Base-by-base conservation (phyloP, 306 rosid genomes). In the Pterocarpus macrocarpus region DNA sequence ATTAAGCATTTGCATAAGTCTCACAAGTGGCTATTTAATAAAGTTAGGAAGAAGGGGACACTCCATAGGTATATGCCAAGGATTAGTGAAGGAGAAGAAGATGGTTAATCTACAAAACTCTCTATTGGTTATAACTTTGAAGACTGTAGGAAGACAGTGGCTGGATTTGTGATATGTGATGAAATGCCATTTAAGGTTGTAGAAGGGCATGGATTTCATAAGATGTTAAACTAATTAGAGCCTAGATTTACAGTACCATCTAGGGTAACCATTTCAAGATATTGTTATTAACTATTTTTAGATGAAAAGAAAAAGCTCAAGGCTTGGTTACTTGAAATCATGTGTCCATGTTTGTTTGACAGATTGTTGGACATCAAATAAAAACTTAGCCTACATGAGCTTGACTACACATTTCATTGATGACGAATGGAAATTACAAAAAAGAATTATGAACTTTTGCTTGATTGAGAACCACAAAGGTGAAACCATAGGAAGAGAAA, bases 361-460 rank as follows among this genome's bases (percentile, higher is more conserved):
- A 1, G 16, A 71, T 71, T 71, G 49, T 15, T 71, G 45, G 62
- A 30, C 32, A 49, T 71, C 76, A 32, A 14, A 50, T 17, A 11
- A 70, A 33, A 49, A 70, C 50, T 14, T 30, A 2, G 5, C 12
- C 4, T 50, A 70, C 45, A 49, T 70, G 75, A 22, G 12, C 47
- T 30, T 69, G 22, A 69, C 13, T 8, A 3, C 44, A 4, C 62
- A 70, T 30, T 71, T 71, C 14, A 52, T 33, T 50, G n/a, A 71
- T 50, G 76, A 71, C 7, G 14, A 50, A 8, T 71, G 13, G 33
- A 49, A 7, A 15, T 38, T 71, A 2, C 63, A 71, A 30, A 71
- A 70, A 15, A 71, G 63, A 33, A 71, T 71, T 14, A n/a, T 71
- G 0, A 71, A 71, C 8, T 71, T 71, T 52, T 49, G 15, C 15